Conservation (phyloP, 345 rosid genomes). For the Rhodamnia argentea region DNA sequence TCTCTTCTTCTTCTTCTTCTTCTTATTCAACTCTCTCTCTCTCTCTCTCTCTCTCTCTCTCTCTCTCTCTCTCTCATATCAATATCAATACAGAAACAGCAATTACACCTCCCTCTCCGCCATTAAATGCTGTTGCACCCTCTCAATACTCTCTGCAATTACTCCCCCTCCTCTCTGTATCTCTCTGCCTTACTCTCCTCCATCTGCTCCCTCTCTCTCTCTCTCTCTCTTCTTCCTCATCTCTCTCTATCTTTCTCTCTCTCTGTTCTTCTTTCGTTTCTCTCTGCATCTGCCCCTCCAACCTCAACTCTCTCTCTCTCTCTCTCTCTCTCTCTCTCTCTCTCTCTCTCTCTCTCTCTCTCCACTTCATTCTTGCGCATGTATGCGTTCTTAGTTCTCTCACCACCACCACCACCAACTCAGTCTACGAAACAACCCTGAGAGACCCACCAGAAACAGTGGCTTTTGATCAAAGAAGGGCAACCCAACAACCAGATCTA, state of each 20-base stretch:
- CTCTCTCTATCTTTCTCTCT: not conserved
- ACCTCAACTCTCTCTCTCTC: not conserved
- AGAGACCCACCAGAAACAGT: not conserved
- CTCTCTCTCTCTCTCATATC: slow-evolving; percentile 1
- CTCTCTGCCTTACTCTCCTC: not conserved
- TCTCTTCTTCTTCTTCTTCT: not conserved
- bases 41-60: slow-evolving; percentile 1
- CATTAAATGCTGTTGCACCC: slow-evolving; percentile 78
- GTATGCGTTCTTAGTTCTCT: not conserved
- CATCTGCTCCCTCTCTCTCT: not conserved
- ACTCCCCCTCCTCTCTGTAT: slow-evolving; percentile 40
- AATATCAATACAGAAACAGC: not conserved
- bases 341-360: not conserved
- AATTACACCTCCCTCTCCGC: slow-evolving; percentile 22
- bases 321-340: not conserved
- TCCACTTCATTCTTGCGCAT: not conserved
- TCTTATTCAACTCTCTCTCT: not conserved
- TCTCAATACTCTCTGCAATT: slow-evolving; percentile 60
- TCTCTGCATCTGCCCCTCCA: not conserved
- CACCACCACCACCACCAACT: not conserved
- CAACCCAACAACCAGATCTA: not conserved
- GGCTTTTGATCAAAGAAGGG: not conserved
- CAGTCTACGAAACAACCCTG: not conserved
- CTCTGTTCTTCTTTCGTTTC: not conserved
- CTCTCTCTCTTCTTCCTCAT: not conserved